These are phyloP conservation scores for Colletotrichum kahawae DNA, from an alignment of 2,329 filamentous ascomycete species.

Conservation along the genomic window DNA sequence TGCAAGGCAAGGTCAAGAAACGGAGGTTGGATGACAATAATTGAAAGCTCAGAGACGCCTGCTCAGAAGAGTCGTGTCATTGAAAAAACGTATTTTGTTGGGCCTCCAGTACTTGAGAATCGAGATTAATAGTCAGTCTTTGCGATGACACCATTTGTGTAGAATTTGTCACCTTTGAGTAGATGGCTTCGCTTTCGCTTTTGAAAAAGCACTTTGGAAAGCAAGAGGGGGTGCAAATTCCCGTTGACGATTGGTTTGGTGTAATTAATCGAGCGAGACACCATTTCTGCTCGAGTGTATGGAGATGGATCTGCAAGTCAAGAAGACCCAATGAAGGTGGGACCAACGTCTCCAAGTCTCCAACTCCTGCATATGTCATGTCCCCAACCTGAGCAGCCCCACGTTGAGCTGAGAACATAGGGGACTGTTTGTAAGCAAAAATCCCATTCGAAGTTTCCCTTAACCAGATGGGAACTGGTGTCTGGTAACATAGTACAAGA, in stretches of 20 bases:
- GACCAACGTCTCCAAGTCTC: not conserved
- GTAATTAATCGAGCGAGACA: not conserved
- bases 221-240: not conserved
- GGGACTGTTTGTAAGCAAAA: not conserved
- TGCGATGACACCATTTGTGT: not conserved
- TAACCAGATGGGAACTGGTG: no score
- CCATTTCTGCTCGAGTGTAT: not conserved
- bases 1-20: not conserved
- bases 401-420: not conserved
- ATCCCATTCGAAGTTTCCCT: no score
- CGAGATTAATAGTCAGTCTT: not conserved
- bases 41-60: not conserved
- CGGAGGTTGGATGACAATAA: not conserved
- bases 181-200: not conserved
- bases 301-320: not conserved
- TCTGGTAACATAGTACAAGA: not conserved
- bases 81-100: not conserved
- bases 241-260: accelerated
- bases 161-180: not conserved
- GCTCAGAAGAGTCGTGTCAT: not conserved
- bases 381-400: not conserved
- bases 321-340: not conserved
- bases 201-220: accelerated
- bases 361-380: not conserved
- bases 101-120: not conserved